Conservation (phyloP, 106 monocot species). For the Dactylorhiza incarnata region DNA sequence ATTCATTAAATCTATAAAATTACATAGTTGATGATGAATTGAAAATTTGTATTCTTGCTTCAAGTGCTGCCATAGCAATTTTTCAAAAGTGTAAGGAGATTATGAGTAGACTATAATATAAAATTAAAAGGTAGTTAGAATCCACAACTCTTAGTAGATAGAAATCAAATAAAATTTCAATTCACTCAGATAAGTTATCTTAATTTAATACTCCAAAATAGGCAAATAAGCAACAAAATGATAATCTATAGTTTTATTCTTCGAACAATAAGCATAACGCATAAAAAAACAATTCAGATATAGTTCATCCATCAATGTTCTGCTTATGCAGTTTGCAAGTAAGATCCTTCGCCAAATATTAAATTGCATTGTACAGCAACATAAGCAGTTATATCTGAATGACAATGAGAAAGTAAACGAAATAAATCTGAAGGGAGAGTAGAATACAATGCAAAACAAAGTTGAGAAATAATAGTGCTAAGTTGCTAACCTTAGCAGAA, state of each 20-base stretch:
- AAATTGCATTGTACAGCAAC: not conserved
- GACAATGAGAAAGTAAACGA: not conserved
- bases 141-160: too few species aligned
- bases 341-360: not conserved
- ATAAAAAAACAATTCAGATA: not conserved
- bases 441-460: not conserved
- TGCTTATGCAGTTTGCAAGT: not conserved
- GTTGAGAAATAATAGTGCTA: not conserved
- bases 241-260: not conserved
- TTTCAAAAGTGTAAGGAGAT: not conserved
- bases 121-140: too few species aligned
- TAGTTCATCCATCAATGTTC: not conserved
- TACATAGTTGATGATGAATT: not conserved
- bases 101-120: too few species aligned
- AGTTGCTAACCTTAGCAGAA: conserved; percentile 55
- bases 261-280: not conserved
- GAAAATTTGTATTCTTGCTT: not conserved
- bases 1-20: not conserved
- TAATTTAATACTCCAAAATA: too few species aligned
- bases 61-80: not conserved
- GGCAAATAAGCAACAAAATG: not conserved
- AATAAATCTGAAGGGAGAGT: not conserved
- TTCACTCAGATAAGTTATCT: too few species aligned
- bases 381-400: not conserved
- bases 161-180: too few species aligned